Percentiles rank a stretch among this genome's conserved stretches.
Evolutionary conservation across 1,284 basidiomycete genomes (phyloP).

Genomic region (Coniferiporia sulphurascens): DNA sequence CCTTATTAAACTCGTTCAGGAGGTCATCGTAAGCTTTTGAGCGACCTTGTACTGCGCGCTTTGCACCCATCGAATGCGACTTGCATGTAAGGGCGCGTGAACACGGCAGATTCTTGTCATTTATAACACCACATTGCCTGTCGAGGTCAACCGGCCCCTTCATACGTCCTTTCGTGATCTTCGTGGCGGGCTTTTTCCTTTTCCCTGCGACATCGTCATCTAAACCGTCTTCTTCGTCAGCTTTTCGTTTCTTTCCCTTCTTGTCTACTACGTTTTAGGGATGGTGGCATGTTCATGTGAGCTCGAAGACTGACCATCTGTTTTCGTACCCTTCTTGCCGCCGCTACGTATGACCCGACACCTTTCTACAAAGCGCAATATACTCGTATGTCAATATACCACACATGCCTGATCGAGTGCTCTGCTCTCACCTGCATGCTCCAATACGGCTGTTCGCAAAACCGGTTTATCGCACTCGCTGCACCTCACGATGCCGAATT

Average conservation of each 20-base stretch:
- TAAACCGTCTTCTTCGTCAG: slow-evolving; percentile 27
- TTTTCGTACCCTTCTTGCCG: slow-evolving; percentile 49
- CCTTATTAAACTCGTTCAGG: slow-evolving; percentile 88
- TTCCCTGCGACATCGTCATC: slow-evolving; percentile 30
- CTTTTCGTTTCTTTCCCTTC: slow-evolving; percentile 23
- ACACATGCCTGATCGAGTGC: background rate
- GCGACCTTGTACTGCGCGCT: slow-evolving; percentile 87
- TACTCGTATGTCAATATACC: background rate
- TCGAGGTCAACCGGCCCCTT: slow-evolving; percentile 89
- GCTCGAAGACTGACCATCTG: slow-evolving; percentile 33
- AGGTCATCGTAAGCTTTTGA: slow-evolving; percentile 85
- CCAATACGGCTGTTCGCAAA: slow-evolving; percentile 65
- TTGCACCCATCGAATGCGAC: slow-evolving; percentile 96
- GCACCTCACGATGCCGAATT: slow-evolving; percentile 74
- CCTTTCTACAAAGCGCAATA: slow-evolving; percentile 23
- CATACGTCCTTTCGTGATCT: slow-evolving; percentile 68
- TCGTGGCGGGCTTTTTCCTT: slow-evolving; percentile 65
- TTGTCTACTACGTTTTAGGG: background rate
- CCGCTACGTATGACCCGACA: slow-evolving; percentile 34
- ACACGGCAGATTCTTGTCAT: slow-evolving; percentile 91
- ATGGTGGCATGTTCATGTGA: background rate
- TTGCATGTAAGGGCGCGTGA: slow-evolving; percentile 98
- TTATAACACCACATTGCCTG: slow-evolving; percentile 95
- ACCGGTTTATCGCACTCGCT: slow-evolving; percentile 74
- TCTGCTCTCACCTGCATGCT: slow-evolving; percentile 59